Conservation (phyloP, 257 asterid genomes). For the Salvia rosmarinus region DNA sequence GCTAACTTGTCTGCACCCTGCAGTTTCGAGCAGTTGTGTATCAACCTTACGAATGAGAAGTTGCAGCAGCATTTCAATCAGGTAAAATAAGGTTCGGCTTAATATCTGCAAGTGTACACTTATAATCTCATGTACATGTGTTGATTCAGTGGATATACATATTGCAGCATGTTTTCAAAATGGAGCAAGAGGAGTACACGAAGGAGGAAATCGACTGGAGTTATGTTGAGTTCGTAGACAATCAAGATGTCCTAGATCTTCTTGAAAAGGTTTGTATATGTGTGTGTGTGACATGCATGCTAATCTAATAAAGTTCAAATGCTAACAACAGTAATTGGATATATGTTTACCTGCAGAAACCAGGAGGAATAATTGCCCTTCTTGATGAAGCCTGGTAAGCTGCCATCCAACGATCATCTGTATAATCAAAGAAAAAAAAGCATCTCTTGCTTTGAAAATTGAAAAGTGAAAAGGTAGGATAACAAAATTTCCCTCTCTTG, state of each 20-base stretch:
- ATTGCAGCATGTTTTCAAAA: constrained; percentile 91
- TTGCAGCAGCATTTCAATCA: constrained; percentile 98
- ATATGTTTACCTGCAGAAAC: constrained; percentile 68
- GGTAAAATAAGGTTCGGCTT: constrained; percentile 45
- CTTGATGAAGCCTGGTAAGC: constrained; percentile 98
- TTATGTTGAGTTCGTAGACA: constrained; percentile 91
- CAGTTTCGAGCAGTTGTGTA: constrained; percentile 93
- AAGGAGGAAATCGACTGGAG: constrained; percentile 97
- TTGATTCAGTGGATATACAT: constrained; percentile 27
- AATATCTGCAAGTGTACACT: constrained; percentile 24
- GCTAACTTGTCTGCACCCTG: constrained; percentile 34
- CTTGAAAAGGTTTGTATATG: constrained; percentile 71
- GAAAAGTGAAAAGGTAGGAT: neutral
- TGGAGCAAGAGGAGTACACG: constrained; percentile 97
- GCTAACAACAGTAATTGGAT: constrained; percentile 21
- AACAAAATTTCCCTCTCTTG: constrained; percentile 37
- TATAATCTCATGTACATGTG: constrained; percentile 8
- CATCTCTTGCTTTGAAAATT: neutral
- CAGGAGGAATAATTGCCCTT: constrained; percentile 95
- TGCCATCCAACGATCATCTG: constrained; percentile 17
- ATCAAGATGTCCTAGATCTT: constrained; percentile 94
- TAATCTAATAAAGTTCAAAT: constrained; percentile 22
- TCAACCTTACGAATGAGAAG: constrained; percentile 94
- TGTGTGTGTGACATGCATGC: constrained; percentile 4
- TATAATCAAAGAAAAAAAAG: neutral